Percentiles rank a stretch among this genome's conserved stretches.
phyloP scores from a whole-genome alignment of 805 yeast species.

The Teunomyces stri region DNA sequence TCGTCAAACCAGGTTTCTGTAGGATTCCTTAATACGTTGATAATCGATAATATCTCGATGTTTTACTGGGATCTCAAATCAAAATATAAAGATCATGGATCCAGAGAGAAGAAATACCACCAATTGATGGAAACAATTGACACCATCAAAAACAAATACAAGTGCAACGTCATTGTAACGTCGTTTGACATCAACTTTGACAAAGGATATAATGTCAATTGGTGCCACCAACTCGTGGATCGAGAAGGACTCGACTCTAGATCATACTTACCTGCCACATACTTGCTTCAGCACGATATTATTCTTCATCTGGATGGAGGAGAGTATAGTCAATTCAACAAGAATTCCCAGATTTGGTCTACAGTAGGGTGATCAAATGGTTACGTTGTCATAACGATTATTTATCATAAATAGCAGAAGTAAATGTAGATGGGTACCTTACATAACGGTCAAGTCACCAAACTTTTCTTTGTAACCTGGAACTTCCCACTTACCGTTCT shows the following conservation, averaged over 20 bases:
- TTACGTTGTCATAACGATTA: conserved; percentile 1
- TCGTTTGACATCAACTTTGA: conserved; percentile 30
- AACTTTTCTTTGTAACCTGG: conserved; percentile 99
- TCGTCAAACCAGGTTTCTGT: background rate
- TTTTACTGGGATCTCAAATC: conserved; percentile 29
- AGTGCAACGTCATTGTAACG: conserved; percentile 29
- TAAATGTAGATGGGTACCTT: conserved; percentile 15
- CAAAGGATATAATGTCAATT: conserved; percentile 22
- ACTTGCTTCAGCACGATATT: background rate
- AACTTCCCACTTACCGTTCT: conserved; percentile 96
- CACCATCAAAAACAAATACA: conserved; percentile 14
- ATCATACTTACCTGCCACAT: background rate
- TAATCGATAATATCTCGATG: conserved; percentile 34
- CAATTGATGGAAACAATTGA: conserved; percentile 12
- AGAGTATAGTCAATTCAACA: background rate
- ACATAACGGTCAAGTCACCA: conserved; percentile 95
- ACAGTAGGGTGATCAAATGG: background rate
- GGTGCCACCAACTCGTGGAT: background rate
- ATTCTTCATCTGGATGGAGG: conserved; percentile 5
- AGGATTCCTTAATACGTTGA: conserved; percentile 17
- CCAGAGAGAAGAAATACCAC: conserved; percentile 13
- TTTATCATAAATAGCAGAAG: conserved; percentile 4
- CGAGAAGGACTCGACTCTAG: background rate
- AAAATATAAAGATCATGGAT: conserved; percentile 9
- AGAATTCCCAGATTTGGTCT: background rate